Conservation (phyloP, 257 asterid genomes). For the Plectranthus barbatus region DNA sequence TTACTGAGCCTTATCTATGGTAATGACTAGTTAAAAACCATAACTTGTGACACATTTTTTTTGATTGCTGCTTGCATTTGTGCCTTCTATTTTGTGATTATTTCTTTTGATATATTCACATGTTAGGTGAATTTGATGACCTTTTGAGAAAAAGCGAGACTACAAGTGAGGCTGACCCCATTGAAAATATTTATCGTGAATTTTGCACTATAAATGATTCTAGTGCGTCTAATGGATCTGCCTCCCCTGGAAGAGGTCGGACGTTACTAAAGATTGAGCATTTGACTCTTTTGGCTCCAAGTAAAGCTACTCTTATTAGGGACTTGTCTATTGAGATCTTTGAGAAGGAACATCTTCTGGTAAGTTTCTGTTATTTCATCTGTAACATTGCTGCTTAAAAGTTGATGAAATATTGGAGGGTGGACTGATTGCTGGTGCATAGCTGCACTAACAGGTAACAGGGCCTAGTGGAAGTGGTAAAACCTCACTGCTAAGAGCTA, state of each 20-base stretch:
- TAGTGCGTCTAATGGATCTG: slow-evolving; percentile 44
- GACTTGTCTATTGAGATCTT: slow-evolving; percentile 63
- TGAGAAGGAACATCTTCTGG: slow-evolving; percentile 74
- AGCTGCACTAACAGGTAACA: slow-evolving; percentile 58
- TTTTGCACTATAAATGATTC: slow-evolving; percentile 22
- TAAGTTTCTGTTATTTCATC: slow-evolving; percentile 22
- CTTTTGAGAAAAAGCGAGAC: slow-evolving; percentile 41
- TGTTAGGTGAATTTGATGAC: slow-evolving; percentile 90
- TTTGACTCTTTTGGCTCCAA: slow-evolving; percentile 74
- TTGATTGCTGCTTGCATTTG: not conserved
- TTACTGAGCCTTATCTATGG: not conserved
- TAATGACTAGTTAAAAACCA: not conserved
- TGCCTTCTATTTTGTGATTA: slow-evolving; percentile 5
- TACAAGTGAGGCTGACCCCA: slow-evolving; percentile 22
- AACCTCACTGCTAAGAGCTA: slow-evolving; percentile 74
- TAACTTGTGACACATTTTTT: not conserved
- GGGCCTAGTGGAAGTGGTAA: slow-evolving; percentile 99
- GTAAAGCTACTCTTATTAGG: slow-evolving; percentile 53
- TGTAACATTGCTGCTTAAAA: slow-evolving; percentile 12
- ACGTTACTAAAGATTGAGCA: slow-evolving; percentile 48
- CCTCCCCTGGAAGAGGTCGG: slow-evolving; percentile 20
- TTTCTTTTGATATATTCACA: slow-evolving; percentile 7
- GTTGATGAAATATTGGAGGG: not conserved
- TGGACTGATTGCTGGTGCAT: slow-evolving; percentile 17
- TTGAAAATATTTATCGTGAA: slow-evolving; percentile 45